Evolutionary conservation across 805 yeast genomes (phyloP).

Genomic region (Saturnispora serradocipensis): DNA sequence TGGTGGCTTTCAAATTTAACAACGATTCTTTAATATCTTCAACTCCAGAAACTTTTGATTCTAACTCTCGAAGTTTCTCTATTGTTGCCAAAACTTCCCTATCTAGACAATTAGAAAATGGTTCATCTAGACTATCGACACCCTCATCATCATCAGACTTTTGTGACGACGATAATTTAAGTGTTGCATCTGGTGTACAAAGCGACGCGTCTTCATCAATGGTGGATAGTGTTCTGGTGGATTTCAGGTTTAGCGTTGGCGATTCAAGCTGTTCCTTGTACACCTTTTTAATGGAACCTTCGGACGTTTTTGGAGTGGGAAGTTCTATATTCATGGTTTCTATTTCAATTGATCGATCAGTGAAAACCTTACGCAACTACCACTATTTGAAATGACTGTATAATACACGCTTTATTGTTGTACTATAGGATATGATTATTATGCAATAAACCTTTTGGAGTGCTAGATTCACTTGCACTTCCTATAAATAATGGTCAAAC

Average conservation of each 20-base stretch:
- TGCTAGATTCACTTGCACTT: neutral
- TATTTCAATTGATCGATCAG: neutral
- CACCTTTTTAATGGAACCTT: neutral
- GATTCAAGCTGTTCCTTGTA: slow-evolving; percentile 1
- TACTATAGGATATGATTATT: neutral
- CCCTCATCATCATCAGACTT: neutral
- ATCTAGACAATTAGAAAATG: neutral
- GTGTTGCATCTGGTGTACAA: slow-evolving; percentile 6
- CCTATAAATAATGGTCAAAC: neutral
- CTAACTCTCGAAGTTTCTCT: neutral
- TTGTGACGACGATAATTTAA: slow-evolving; percentile 1
- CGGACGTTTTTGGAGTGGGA: slow-evolving; percentile 3
- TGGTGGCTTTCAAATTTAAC: slow-evolving; percentile 13
- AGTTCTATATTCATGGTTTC: slow-evolving; percentile 1
- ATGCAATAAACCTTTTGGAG: neutral
- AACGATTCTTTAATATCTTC: neutral
- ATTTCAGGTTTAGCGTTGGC: slow-evolving; percentile 4
- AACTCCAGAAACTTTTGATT: neutral
- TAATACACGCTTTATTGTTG: neutral
- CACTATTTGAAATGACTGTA: neutral
- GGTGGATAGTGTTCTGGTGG: neutral
- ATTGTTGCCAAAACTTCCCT: neutral
- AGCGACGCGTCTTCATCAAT: slow-evolving; percentile 1
- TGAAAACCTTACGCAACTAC: neutral
- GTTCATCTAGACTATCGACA: neutral